Percentiles rank a stretch among this genome's conserved stretches.
Evolutionary conservation across 495 filamentous ascomycete genomes (phyloP).

Genomic region (Corynascus novoguineensis): DNA sequence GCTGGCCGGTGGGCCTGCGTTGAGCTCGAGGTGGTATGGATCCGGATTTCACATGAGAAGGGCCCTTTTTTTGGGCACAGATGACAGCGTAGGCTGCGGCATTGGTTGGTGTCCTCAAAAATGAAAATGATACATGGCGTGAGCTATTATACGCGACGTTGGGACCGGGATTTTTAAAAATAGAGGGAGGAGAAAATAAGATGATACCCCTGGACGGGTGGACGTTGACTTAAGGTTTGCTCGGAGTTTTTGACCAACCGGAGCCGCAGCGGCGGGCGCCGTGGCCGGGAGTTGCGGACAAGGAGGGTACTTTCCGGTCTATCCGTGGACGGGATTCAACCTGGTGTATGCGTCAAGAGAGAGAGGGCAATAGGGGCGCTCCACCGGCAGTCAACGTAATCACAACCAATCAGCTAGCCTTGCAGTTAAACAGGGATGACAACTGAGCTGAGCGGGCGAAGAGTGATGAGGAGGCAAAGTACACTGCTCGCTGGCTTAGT

Average conservation of each 20-base stretch:
- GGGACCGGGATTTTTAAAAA: not conserved
- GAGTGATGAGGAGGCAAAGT: too few relatives aligned
- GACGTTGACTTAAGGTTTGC: conserved; percentile 14
- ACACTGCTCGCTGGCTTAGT: too few relatives aligned
- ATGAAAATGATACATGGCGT: too few relatives aligned
- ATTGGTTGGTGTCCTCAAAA: too few relatives aligned
- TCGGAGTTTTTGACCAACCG: conserved; percentile 13
- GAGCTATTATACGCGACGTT: not conserved
- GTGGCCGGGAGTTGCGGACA: not conserved
- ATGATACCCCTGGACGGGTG: not conserved
- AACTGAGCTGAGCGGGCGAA: too few relatives aligned
- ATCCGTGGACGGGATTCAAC: not conserved
- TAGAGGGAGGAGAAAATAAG: not conserved
- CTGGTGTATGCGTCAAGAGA: not conserved
- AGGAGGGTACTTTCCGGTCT: not conserved
- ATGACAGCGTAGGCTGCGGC: too few relatives aligned
- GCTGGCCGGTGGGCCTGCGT: not conserved
- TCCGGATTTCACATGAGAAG: not conserved
- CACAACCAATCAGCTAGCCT: too few relatives aligned
- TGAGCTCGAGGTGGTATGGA: not conserved
- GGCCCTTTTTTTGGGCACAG: not conserved
- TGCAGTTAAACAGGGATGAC: too few relatives aligned
- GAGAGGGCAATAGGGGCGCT: too few relatives aligned
- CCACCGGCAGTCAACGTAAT: too few relatives aligned
- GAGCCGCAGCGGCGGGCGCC: conserved; percentile 4